A percentile compares a stretch with the other conserved stretches of the same genome.
Evolutionary conservation across 192 early-diverging fungal species (phyloP).

Genomic region (Chytriomyces sp.): DNA sequence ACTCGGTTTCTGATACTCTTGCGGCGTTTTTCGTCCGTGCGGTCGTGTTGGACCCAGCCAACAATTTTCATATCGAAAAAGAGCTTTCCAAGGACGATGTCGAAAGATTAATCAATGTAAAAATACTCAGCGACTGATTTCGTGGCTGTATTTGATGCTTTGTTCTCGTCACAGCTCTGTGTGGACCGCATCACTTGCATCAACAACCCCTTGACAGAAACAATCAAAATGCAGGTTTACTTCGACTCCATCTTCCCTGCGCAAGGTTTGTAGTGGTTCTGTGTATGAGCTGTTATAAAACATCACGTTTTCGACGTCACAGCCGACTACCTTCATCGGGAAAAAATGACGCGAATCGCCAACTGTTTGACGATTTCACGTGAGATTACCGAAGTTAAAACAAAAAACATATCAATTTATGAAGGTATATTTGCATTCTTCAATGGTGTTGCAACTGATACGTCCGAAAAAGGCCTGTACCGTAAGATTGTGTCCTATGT

Average conservation of each 20-base stretch:
- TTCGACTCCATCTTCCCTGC: conserved; percentile 65
- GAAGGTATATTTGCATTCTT: conserved; percentile 41
- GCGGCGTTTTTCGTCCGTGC: conserved; percentile 64
- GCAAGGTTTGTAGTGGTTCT: conserved; percentile 46
- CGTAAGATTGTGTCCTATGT: conserved; percentile 63
- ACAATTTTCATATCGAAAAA: conserved; percentile 54
- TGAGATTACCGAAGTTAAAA: conserved; percentile 54
- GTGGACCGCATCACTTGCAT: conserved; percentile 48
- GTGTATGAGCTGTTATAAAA: not conserved
- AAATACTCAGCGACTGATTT: too few relatives aligned
- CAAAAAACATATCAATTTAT: conserved; percentile 49
- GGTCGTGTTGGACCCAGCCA: conserved; percentile 56
- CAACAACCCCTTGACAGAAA: conserved; percentile 47
- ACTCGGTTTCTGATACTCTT: conserved; percentile 57
- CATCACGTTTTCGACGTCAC: not conserved
- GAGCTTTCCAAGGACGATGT: conserved; percentile 59
- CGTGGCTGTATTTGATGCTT: conserved; percentile 3
- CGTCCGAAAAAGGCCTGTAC: conserved; percentile 57
- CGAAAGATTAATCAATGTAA: conserved; percentile 54
- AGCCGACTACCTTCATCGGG: conserved; percentile 62
- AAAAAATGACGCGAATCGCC: conserved; percentile 47
- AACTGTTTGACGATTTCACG: conserved; percentile 47
- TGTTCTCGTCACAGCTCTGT: conserved; percentile 34
- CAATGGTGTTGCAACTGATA: too few relatives aligned
- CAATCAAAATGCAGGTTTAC: conserved; percentile 65